A percentile compares a stretch with the other conserved stretches of the same genome.
Conservation (phyloP, 2,329 filamentous ascomycete genomes). For the Calonectria pseudoturangicola region DNA sequence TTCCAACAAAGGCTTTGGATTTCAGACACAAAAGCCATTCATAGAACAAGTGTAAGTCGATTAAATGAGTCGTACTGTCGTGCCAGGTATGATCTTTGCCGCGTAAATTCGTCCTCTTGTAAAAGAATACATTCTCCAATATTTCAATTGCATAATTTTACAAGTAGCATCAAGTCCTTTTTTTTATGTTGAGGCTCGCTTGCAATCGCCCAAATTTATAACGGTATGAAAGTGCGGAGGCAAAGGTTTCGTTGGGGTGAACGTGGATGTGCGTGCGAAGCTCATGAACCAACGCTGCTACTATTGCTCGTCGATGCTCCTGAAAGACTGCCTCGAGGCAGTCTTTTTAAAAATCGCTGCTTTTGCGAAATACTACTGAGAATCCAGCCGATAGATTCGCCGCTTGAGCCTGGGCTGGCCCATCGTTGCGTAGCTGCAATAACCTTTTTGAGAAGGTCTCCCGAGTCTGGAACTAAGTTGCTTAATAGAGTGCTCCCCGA, state of each 20-base stretch:
- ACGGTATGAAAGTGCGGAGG: too few species aligned
- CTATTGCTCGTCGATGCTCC: background rate
- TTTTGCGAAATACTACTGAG: slow-evolving; percentile 18
- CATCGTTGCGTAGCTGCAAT: slow-evolving; percentile 14
- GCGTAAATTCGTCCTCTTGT: too few species aligned
- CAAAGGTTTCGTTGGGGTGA: too few species aligned
- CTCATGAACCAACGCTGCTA: slow-evolving; percentile 5
- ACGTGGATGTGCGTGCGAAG: background rate
- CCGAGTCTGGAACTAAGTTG: background rate
- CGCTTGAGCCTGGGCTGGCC: slow-evolving; percentile 20
- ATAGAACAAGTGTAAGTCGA: background rate
- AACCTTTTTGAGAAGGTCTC: slow-evolving; percentile 12
- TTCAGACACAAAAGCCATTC: background rate
- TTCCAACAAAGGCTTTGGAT: slow-evolving; percentile 5
- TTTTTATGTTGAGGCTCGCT: too few species aligned
- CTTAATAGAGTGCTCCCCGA: slow-evolving; percentile 2
- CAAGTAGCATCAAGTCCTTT: too few species aligned
- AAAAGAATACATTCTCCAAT: too few species aligned
- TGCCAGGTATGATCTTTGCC: too few species aligned
- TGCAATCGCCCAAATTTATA: too few species aligned
- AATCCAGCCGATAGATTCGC: slow-evolving; percentile 15
- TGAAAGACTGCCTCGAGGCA: slow-evolving; percentile 3
- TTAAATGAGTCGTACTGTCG: too few species aligned
- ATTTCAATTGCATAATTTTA: too few species aligned
- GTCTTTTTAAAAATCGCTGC: slow-evolving; percentile 11